Conservation (phyloP, 2,329 filamentous ascomycete genomes). For the Verticillium albo-atrum region DNA sequence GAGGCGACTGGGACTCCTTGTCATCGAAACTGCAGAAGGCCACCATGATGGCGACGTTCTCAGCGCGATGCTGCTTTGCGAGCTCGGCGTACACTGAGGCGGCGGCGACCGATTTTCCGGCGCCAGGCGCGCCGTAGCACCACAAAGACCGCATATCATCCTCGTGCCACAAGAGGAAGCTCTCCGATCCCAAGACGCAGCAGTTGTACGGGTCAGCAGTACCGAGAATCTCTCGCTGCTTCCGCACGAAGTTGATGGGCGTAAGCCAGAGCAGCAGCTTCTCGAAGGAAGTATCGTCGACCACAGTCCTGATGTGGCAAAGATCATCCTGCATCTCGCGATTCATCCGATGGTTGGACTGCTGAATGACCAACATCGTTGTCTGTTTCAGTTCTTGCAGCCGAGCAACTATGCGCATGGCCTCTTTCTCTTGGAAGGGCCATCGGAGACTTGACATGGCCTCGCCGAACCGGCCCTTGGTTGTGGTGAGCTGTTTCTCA, state of each 20-base stretch:
- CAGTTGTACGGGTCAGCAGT: not conserved
- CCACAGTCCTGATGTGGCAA: not conserved
- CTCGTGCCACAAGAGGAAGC: not conserved
- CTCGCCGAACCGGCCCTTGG: not conserved
- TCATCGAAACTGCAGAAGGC: not conserved
- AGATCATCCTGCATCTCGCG: not conserved
- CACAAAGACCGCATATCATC: not conserved
- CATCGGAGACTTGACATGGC: not conserved
- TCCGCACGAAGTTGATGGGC: not conserved
- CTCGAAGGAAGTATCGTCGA: not conserved
- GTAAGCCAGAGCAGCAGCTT: not conserved
- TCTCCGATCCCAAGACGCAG: not conserved
- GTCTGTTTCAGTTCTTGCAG: conserved; percentile 1
- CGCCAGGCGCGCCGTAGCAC: not conserved
- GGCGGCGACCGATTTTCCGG: conserved; percentile 1
- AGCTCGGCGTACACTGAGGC: conserved; percentile 1
- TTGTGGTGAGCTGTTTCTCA: not conserved
- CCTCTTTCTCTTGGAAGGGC: conserved; percentile 2
- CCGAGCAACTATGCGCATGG: not conserved
- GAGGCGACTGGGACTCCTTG: not conserved
- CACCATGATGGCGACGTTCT: not conserved
- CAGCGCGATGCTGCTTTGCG: not conserved
- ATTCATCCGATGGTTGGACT: not conserved
- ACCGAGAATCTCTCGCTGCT: not conserved
- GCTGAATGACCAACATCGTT: not conserved